These are phyloP conservation scores for Spiromastix sp. DNA, from an alignment of 2,329 filamentous ascomycete species.

Conservation along the genomic window DNA sequence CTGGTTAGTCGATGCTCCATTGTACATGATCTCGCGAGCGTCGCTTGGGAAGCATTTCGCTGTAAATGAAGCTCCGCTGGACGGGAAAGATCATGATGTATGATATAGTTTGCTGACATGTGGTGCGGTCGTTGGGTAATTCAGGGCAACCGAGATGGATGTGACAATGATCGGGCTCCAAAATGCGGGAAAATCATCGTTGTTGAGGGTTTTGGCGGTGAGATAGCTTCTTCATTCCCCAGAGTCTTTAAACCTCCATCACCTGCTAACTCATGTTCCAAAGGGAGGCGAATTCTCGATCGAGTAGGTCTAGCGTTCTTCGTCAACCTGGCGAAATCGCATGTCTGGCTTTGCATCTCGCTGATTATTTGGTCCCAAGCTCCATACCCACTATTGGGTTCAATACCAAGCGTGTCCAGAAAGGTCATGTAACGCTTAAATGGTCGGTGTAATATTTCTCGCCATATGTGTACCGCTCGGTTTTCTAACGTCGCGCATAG, in stretches of 20 bases:
- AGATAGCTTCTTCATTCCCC: constrained; percentile 31
- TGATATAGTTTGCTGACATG: constrained; percentile 10
- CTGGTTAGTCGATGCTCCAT: constrained; percentile 55
- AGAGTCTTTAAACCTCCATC: neutral
- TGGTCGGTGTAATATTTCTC: constrained; percentile 44
- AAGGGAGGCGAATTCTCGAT: constrained; percentile 97
- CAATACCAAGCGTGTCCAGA: constrained; percentile 97
- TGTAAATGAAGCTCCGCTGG: too few species aligned
- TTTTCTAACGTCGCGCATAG: constrained; percentile 25
- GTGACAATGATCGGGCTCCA: constrained; percentile 98
- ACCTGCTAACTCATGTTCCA: constrained; percentile 25
- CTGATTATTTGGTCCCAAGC: constrained; percentile 40
- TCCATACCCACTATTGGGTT: constrained; percentile 98
- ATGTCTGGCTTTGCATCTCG: constrained; percentile 1
- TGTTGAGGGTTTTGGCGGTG: constrained; percentile 90
- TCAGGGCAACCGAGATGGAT: constrained; percentile 97
- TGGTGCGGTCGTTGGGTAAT: constrained; percentile 6
- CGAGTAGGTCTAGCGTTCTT: constrained; percentile 59
- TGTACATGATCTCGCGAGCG: neutral
- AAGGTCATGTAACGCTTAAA: constrained; percentile 95
- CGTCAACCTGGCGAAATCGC: neutral
- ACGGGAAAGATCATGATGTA: too few species aligned
- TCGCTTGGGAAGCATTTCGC: neutral
- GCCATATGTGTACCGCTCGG: neutral
- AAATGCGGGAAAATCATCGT: constrained; percentile 94